These are phyloP conservation scores for Saccharomycopsis sp. DNA, from an alignment of 805 yeast species.

Conservation along the genomic window DNA sequence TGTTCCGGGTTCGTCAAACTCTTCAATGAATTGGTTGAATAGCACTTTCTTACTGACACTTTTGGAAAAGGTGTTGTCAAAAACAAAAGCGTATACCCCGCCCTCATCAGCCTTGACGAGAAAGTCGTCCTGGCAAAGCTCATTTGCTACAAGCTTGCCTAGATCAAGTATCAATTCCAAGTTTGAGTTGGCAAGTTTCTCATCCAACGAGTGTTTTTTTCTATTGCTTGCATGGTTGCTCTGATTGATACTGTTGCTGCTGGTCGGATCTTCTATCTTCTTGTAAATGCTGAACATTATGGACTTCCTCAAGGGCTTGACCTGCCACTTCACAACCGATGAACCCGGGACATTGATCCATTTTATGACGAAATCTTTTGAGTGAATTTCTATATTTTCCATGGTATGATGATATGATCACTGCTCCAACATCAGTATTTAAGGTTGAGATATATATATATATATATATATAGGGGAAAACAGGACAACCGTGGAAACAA, in stretches of 20 bases:
- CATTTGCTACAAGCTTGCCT: constrained; percentile 18
- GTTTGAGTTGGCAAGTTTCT: constrained; percentile 13
- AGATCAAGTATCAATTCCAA: constrained; percentile 8
- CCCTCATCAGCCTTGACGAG: constrained; percentile 41
- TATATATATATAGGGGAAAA: background rate
- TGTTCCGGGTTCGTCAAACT: no score
- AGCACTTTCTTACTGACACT: constrained; percentile 73
- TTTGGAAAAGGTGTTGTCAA: constrained; percentile 87
- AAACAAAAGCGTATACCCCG: constrained; percentile 77
- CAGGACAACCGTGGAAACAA: background rate
- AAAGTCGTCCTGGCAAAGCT: constrained; percentile 23
- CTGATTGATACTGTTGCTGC: background rate
- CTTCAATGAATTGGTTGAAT: constrained; percentile 43
- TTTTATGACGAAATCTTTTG: constrained; percentile 80
- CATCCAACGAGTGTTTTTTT: constrained; percentile 9
- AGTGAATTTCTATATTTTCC: constrained; percentile 89
- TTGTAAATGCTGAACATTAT: constrained; percentile 29
- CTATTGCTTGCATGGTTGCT: constrained; percentile 1
- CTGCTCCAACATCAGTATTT: background rate
- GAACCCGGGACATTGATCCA: constrained; percentile 78
- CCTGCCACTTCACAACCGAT: constrained; percentile 63
- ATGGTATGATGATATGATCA: constrained; percentile 29
- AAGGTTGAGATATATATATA: background rate
- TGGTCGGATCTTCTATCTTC: background rate
- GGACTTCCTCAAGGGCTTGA: constrained; percentile 66